phyloP scores from a whole-genome alignment of 2,329 filamentous ascomycete genomes.

The Monosporascus ibericus region DNA sequence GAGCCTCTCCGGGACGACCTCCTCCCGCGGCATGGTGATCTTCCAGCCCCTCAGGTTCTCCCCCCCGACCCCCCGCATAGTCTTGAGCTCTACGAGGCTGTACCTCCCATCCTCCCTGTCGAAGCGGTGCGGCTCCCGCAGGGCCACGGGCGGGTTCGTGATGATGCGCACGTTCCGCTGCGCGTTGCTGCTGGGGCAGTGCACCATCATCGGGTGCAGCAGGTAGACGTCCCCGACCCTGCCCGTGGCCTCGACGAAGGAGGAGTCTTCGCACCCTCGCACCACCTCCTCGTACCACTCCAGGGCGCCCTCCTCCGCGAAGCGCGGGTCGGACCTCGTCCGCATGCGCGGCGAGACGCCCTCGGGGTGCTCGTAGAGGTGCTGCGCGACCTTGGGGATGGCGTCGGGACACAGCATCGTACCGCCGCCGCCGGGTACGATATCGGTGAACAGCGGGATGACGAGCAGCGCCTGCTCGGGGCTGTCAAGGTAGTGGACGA shows the following conservation, averaged over 20 bases:
- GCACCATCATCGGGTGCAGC: constrained; percentile 55
- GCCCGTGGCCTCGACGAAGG: constrained; percentile 49
- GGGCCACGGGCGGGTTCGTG: constrained; percentile 49
- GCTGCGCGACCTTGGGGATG: constrained; percentile 49
- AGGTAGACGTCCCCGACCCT: constrained; percentile 51
- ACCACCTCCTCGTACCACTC: constrained; percentile 38
- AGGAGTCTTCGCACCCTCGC: constrained; percentile 24
- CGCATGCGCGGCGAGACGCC: constrained; percentile 62
- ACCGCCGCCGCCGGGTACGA: constrained; percentile 53
- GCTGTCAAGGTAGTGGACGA: constrained; percentile 65
- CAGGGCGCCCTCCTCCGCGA: constrained; percentile 35
- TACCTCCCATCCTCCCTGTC: constrained; percentile 42
- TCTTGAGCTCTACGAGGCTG: constrained; percentile 50
- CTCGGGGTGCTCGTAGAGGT: constrained; percentile 55
- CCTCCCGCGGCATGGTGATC: constrained; percentile 42
- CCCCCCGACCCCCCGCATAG: constrained; percentile 41
- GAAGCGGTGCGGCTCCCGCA: constrained; percentile 47
- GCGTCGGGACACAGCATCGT: constrained; percentile 59
- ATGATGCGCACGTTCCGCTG: constrained; percentile 43
- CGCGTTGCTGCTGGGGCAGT: constrained; percentile 45
- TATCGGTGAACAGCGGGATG: constrained; percentile 62
- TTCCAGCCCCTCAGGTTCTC: constrained; percentile 45
- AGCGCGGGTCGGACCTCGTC: constrained; percentile 44
- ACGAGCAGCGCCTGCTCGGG: constrained; percentile 64
- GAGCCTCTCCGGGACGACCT: constrained; percentile 43